These are phyloP conservation scores for Starmerella powellii DNA, from an alignment of 805 yeast genomes.

Conservation along the genomic window DNA sequence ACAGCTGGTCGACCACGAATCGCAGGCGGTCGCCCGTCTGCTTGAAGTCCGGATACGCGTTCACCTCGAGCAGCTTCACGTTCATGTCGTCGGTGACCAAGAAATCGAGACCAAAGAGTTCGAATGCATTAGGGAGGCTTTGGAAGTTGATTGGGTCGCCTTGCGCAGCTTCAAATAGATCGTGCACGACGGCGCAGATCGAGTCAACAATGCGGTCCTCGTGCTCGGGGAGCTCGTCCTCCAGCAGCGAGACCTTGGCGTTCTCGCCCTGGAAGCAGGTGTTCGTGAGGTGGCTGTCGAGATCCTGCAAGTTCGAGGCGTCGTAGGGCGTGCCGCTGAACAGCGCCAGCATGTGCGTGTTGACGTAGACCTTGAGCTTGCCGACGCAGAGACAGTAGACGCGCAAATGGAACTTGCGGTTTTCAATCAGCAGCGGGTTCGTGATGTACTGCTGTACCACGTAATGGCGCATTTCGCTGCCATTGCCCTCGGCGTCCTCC, in stretches of 20 bases:
- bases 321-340: slow-evolving; percentile 53
- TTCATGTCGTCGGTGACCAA: slow-evolving; percentile 44
- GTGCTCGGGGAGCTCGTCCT: slow-evolving; percentile 37
- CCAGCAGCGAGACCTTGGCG: slow-evolving; percentile 51
- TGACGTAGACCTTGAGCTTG: slow-evolving; percentile 65
- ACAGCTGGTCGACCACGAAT: slow-evolving; percentile 50
- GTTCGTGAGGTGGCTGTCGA: slow-evolving; percentile 79
- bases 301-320: slow-evolving; percentile 29
- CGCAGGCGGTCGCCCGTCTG: slow-evolving; percentile 80
- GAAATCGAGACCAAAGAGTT: slow-evolving; percentile 82
- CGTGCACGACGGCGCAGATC: slow-evolving; percentile 34
- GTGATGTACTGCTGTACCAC: slow-evolving; percentile 71
- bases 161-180: slow-evolving; percentile 70
- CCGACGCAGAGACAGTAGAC: slow-evolving; percentile 71
- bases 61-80: slow-evolving; percentile 67
- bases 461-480: slow-evolving; percentile 52
- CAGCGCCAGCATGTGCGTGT: slow-evolving; percentile 64
- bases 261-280: slow-evolving; percentile 69
- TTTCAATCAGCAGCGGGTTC: slow-evolving; percentile 57
- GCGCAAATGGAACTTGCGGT: slow-evolving; percentile 79
- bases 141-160: slow-evolving; percentile 78
- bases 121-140: slow-evolving; percentile 71
- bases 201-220: slow-evolving; percentile 14
- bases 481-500: slow-evolving; percentile 48
- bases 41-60: slow-evolving; percentile 91